Evolutionary conservation across 306 rosid species (phyloP), one percentile per base, ranked within the genome.

Genomic region (Acacia melanoxylon): DNA sequence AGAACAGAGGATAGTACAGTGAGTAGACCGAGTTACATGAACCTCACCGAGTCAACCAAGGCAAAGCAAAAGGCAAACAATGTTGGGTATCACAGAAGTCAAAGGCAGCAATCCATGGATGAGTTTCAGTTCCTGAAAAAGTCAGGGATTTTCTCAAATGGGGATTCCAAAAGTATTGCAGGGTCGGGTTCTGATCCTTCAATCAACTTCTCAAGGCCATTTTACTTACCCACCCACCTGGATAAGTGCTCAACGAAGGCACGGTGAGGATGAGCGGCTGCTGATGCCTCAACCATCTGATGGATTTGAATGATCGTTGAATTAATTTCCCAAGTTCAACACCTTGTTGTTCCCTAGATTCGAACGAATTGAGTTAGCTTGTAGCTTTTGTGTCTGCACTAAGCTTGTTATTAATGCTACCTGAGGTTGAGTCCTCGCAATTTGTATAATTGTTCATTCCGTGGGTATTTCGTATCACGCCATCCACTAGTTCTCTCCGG

Each of bases 91-190:
- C 87, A 88, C 24, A 83, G 99, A 87, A 82, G 86, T 78, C 93
- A 90, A 66, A 92, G 97, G 91, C 99, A 96, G 82, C 99, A 96
- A 24, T 93, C 99, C 67, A 92, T 91, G 99, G 99, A 96, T 52
- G 98, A 93, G 86, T 93, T 89, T 83, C 97, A 96, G 65, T 93
- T 93, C 80, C 77, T 92, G 78, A 88, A 90, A 81, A 92, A 82
- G 78, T 92, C 85, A 19, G 90, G 82, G 20, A 86, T 80, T 87
- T 89, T 91, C 85, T 84, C 91, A 4, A 87, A 87, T 79, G 97
- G 85, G 71, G 98, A 93, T 81, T 89, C 97, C 42, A 93, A 92
- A 85, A 96, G 97, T 83, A 89, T 81, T 62, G 92, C 89, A 41
- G 93, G 89, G 79, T 93, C 97, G 72, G 97, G 89, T 78, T 92